These are phyloP conservation scores for Yamadazyma sp. DNA, from an alignment of 805 yeast genomes.

Conservation along the genomic window DNA sequence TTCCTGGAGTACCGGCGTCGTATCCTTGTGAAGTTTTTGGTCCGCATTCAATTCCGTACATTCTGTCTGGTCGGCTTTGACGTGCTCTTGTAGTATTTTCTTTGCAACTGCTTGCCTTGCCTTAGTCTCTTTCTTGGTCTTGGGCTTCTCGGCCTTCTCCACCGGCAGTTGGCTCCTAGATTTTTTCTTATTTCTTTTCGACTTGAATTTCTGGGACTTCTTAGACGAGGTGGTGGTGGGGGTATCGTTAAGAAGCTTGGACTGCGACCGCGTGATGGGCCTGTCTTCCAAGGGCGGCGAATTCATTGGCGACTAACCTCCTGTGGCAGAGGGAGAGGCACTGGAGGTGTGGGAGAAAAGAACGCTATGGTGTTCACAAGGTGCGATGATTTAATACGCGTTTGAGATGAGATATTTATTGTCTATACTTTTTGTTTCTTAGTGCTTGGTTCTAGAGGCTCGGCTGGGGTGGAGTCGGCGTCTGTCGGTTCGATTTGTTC, in stretches of 20 bases:
- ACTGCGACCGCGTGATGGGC: slow-evolving; percentile 9
- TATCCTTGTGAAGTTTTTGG: not conserved
- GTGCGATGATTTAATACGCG: slow-evolving; percentile 3
- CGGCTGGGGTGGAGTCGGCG: too few relatives aligned
- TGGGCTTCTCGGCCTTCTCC: not conserved
- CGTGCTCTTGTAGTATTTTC: too few relatives aligned
- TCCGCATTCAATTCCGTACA: too few relatives aligned
- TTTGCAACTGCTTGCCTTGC: too few relatives aligned
- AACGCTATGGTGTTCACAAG: too few relatives aligned
- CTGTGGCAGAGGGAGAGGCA: not conserved
- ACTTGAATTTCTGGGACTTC: slow-evolving; percentile 7
- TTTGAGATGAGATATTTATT: slow-evolving; percentile 1
- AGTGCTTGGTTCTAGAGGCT: too few relatives aligned
- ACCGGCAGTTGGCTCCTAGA: slow-evolving; percentile 1
- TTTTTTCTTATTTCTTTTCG: slow-evolving; percentile 3
- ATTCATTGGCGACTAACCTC: slow-evolving; percentile 2
- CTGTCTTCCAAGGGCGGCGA: slow-evolving; percentile 8
- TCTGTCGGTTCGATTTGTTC: too few relatives aligned
- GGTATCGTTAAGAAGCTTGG: slow-evolving; percentile 7
- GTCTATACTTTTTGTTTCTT: slow-evolving; percentile 1
- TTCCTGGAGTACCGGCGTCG: not conserved
- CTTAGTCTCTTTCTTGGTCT: not conserved
- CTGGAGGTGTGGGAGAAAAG: too few relatives aligned
- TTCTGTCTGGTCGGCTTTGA: too few relatives aligned
- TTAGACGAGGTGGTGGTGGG: not conserved